These are phyloP conservation scores for Peronospora destructor DNA, from an alignment of 352 stramenopile genomes.

Conservation along the genomic window DNA sequence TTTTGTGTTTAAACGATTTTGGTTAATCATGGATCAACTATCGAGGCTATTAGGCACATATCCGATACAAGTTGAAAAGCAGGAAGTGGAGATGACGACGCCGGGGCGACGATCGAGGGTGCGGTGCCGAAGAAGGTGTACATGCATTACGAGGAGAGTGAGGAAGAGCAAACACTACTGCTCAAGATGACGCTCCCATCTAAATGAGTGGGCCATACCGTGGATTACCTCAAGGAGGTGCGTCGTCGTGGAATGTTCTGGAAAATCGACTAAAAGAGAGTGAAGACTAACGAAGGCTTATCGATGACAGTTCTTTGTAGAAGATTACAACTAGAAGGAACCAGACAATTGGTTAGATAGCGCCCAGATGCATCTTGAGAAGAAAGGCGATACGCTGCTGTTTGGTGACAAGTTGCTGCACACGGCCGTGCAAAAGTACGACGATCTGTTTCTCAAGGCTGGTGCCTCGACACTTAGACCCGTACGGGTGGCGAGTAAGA, in stretches of 20 bases:
- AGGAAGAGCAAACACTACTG: constrained; percentile 56
- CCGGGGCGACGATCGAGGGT: constrained; percentile 64
- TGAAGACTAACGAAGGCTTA: not conserved
- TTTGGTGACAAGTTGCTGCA: constrained; percentile 75
- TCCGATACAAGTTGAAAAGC: not conserved
- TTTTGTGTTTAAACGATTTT: constrained; percentile 6
- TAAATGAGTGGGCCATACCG: constrained; percentile 75
- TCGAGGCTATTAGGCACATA: not conserved
- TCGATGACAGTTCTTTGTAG: constrained; percentile 74
- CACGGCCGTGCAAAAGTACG: constrained; percentile 76
- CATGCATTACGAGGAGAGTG: constrained; percentile 80
- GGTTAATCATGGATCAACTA: constrained; percentile 5
- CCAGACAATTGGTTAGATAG: constrained; percentile 54
- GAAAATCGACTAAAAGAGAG: constrained; percentile 2
- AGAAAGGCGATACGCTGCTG: constrained; percentile 43
- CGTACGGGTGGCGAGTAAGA: constrained; percentile 34
- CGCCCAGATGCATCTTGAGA: constrained; percentile 59
- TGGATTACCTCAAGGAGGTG: constrained; percentile 81
- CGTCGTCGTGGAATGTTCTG: constrained; percentile 12
- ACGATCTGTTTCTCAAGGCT: constrained; percentile 77
- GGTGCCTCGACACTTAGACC: constrained; percentile 50
- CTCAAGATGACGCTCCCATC: constrained; percentile 86
- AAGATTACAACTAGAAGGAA: constrained; percentile 88
- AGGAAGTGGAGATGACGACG: constrained; percentile 24
- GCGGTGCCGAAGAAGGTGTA: constrained; percentile 84